These are phyloP conservation scores for Thuidium tamariscinum DNA, from an alignment of 225 moss, liverwort and hornwort species.

Conservation along the genomic window DNA sequence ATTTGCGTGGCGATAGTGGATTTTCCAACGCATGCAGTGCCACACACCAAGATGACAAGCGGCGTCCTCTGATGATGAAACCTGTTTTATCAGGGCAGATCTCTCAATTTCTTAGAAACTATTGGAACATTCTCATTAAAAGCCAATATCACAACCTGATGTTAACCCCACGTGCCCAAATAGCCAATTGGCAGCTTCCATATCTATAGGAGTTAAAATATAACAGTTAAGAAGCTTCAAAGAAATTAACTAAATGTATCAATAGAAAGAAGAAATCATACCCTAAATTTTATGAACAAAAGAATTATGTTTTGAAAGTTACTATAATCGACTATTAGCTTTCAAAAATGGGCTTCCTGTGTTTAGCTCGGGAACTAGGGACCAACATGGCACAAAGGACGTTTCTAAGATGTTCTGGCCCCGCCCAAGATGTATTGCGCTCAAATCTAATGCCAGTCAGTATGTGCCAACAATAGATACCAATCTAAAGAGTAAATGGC, in stretches of 20 bases:
- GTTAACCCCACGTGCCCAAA: not conserved
- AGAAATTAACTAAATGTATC: not conserved
- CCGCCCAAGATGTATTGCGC: not conserved
- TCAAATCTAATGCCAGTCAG: not conserved
- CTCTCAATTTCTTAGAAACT: not conserved
- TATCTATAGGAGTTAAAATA: not conserved
- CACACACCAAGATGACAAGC: conserved; percentile 89
- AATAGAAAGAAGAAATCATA: not conserved
- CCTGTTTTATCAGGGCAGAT: conserved; percentile 17
- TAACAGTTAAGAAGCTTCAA: not conserved
- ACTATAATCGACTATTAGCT: not conserved
- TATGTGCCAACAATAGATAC: not conserved
- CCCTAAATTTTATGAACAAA: not conserved
- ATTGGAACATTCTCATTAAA: not conserved
- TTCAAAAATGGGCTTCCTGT: too few species aligned
- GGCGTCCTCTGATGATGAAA: conserved; percentile 98
- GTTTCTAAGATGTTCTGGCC: not conserved
- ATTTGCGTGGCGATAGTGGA: conserved; percentile 99
- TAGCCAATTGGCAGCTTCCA: not conserved
- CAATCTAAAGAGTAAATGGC: not conserved
- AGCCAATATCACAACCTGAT: not conserved
- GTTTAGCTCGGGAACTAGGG: not conserved
- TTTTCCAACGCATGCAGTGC: conserved; percentile 96
- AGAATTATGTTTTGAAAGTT: not conserved
- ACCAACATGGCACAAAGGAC: not conserved